A percentile compares a stretch with the other conserved stretches of the same genome.
Evolutionary conservation across 1,284 basidiomycete genomes (phyloP).

Genomic region (Moesziomyces globuligerus): DNA sequence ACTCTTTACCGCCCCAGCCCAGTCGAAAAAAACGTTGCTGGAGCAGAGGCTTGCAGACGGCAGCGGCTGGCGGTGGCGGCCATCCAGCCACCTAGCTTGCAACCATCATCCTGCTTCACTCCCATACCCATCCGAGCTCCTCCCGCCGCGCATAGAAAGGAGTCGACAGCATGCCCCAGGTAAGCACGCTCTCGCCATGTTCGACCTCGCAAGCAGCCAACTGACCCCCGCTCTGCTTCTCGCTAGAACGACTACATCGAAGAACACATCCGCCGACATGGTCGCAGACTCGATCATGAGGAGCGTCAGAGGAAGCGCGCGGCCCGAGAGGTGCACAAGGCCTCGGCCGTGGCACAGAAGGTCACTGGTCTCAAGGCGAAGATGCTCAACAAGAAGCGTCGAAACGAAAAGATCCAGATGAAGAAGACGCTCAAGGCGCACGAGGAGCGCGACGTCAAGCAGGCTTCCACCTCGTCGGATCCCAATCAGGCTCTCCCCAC

Average conservation of each 20-base stretch:
- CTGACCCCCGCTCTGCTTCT: too few species aligned
- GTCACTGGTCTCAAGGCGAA: constrained; percentile 97
- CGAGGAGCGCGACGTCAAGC: constrained; percentile 93
- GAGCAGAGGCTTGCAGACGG: too few species aligned
- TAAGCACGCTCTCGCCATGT: too few species aligned
- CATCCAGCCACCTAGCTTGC: too few species aligned
- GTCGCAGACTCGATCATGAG: constrained; percentile 66
- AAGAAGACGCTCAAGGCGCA: constrained; percentile 99
- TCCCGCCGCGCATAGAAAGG: constrained; percentile 6
- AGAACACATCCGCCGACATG: constrained; percentile 67
- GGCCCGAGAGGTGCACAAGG: constrained; percentile 88
- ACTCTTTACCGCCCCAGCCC: too few species aligned
- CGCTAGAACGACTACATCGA: constrained; percentile 70
- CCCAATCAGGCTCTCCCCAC: constrained; percentile 70
- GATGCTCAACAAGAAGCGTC: constrained; percentile 91
- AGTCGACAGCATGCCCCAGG: constrained; percentile 47
- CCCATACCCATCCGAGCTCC: too few species aligned
- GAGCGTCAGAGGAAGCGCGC: constrained; percentile 80
- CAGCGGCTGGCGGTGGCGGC: too few species aligned
- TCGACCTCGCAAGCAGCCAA: too few species aligned
- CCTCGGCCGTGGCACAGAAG: constrained; percentile 89
- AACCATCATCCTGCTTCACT: constrained; percentile 5
- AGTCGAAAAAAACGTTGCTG: too few species aligned
- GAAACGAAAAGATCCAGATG: constrained; percentile 97
- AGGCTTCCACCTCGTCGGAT: constrained; percentile 61